Evolutionary conservation across 495 filamentous ascomycete species (phyloP).

Genomic region (Amorphotheca resinae): DNA sequence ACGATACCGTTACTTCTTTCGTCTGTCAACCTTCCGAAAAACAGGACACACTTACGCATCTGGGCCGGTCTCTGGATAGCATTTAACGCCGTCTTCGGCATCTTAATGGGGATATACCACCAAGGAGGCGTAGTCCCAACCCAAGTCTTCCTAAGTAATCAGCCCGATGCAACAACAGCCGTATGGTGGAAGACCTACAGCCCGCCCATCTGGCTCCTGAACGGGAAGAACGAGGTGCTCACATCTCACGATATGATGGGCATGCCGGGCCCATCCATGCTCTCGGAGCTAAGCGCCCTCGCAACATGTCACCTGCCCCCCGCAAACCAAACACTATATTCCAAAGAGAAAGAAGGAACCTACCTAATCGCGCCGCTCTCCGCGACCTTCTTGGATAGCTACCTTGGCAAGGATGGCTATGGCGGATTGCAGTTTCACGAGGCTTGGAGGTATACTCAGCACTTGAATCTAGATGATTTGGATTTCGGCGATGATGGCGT

Average conservation of each 20-base stretch:
- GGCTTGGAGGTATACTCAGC: constrained; percentile 59
- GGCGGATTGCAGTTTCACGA: constrained; percentile 43
- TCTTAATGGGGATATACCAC: constrained; percentile 86
- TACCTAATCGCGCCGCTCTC: constrained; percentile 64
- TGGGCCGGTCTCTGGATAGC: constrained; percentile 64
- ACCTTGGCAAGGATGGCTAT: constrained; percentile 28
- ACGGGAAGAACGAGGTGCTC: constrained; percentile 54
- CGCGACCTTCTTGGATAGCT: constrained; percentile 57
- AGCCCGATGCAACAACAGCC: constrained; percentile 50
- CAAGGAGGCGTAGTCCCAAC: constrained; percentile 84
- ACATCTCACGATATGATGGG: constrained; percentile 78
- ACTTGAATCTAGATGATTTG: constrained; percentile 86
- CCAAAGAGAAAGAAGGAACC: constrained; percentile 35
- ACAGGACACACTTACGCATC: constrained; percentile 31
- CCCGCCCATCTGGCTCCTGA: constrained; percentile 84
- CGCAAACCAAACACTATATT: constrained; percentile 32
- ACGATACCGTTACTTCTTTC: constrained; percentile 79
- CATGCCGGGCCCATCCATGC: constrained; percentile 46
- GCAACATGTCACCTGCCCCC: constrained; percentile 37
- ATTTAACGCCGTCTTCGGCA: constrained; percentile 69
- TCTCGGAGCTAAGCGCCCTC: constrained; percentile 42
- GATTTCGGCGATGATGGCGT: constrained; percentile 82
- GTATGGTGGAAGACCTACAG: constrained; percentile 98
- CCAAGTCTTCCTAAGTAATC: constrained; percentile 51
- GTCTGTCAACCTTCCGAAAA: constrained; percentile 58